Conservation (phyloP, 164 flowering plant genomes). For the Santalum album region DNA sequence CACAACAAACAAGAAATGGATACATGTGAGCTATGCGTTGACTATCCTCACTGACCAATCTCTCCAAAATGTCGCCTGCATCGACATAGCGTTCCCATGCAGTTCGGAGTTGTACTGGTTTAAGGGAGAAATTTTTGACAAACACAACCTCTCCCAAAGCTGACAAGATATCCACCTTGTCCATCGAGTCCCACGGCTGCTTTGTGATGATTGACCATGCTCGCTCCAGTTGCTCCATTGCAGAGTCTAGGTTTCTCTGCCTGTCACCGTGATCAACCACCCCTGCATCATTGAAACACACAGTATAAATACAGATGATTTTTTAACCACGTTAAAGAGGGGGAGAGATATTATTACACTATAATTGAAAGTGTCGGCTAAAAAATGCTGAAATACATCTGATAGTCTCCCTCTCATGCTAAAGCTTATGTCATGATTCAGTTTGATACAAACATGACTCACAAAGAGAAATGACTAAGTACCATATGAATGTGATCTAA, state of each 20-base stretch:
- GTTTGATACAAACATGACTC: too few relatives aligned
- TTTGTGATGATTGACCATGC: background rate
- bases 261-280: background rate
- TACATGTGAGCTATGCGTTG: background rate
- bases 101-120: background rate
- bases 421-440: too few relatives aligned
- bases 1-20: background rate
- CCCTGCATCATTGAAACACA: background rate
- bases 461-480: too few relatives aligned
- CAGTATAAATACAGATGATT: background rate
- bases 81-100: background rate
- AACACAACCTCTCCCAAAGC: background rate
- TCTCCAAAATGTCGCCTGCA: background rate
- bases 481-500: too few relatives aligned
- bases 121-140: background rate
- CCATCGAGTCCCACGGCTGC: background rate
- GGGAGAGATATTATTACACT: background rate
- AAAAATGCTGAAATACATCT: too few relatives aligned
- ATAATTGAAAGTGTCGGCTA: too few relatives aligned
- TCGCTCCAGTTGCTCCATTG: background rate
- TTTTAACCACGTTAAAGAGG: background rate
- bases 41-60: background rate
- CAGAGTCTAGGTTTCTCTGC: background rate
- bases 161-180: background rate
- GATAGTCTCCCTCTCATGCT: too few relatives aligned